A percentile compares a stretch with the other conserved stretches of the same genome.
phyloP scores from a whole-genome alignment of 768 basidiomycete genomes.

The Pilatotrama ljubarskyi region DNA sequence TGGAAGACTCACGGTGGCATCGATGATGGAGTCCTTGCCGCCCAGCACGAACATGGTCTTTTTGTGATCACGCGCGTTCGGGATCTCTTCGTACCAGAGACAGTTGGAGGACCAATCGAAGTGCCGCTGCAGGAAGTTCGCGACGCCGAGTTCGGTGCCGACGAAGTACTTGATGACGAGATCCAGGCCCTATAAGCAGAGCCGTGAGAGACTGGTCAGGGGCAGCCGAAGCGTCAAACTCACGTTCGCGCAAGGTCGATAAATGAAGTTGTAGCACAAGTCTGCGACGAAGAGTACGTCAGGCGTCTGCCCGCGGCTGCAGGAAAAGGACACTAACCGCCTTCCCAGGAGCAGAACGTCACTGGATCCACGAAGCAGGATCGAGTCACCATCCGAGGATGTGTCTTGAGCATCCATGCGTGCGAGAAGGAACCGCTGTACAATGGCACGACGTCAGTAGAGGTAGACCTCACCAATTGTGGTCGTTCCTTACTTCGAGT shows the following conservation, averaged over 20 bases:
- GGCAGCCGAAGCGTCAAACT: slow-evolving; percentile 25
- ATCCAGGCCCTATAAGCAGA: slow-evolving; percentile 60
- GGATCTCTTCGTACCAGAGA: slow-evolving; percentile 89
- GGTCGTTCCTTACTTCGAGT: slow-evolving; percentile 71
- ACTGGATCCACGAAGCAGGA: slow-evolving; percentile 93
- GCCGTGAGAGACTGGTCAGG: background rate
- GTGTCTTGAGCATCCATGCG: slow-evolving; percentile 85
- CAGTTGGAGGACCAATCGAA: slow-evolving; percentile 89
- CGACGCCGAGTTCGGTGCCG: slow-evolving; percentile 82
- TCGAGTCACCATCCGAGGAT: slow-evolving; percentile 65
- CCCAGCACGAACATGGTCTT: slow-evolving; percentile 77
- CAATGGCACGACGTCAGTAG: background rate
- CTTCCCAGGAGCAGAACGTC: slow-evolving; percentile 93
- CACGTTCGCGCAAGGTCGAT: slow-evolving; percentile 66
- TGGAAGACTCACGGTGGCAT: slow-evolving; percentile 54
- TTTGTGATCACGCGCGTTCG: slow-evolving; percentile 65
- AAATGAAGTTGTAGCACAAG: slow-evolving; percentile 90
- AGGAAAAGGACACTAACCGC: slow-evolving; percentile 49
- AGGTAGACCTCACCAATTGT: background rate
- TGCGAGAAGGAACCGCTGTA: slow-evolving; percentile 77
- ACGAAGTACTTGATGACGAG: slow-evolving; percentile 87
- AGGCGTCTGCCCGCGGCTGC: background rate
- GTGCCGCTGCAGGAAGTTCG: slow-evolving; percentile 79
- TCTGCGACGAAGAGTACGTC: slow-evolving; percentile 42
- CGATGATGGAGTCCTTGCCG: slow-evolving; percentile 79